phyloP scores from a whole-genome alignment of 768 basidiomycete genomes.

The Thelephora aurantiotincta region DNA sequence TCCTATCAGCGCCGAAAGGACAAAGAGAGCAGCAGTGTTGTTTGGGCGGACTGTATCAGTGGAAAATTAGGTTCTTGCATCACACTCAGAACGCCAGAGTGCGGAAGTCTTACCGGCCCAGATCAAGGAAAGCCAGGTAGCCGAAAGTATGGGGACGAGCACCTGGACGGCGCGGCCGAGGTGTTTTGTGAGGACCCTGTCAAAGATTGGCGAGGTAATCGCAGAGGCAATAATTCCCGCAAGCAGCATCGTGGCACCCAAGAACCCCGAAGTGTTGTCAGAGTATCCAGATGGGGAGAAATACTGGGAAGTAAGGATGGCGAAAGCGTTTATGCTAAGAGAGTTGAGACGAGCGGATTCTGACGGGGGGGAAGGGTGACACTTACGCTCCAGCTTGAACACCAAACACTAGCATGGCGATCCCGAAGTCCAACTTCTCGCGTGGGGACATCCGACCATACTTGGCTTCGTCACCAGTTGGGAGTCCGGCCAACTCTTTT shows the following conservation, averaged over 20 bases:
- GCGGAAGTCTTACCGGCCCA: constrained; percentile 50
- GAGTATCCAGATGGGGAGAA: constrained; percentile 68
- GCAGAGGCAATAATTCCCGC: constrained; percentile 59
- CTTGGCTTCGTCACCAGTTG: too few relatives aligned
- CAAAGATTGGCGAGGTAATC: constrained; percentile 60
- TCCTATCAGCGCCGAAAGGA: constrained; percentile 57
- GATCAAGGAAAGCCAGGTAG: constrained; percentile 58
- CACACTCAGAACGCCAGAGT: not conserved
- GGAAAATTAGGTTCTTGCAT: not conserved
- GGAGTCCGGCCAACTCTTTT: too few relatives aligned
- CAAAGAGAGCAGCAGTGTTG: constrained; percentile 46
- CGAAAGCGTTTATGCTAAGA: constrained; percentile 44
- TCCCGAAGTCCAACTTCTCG: constrained; percentile 59
- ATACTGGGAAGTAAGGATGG: constrained; percentile 52
- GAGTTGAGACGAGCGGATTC: not conserved
- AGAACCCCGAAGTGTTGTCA: constrained; percentile 44
- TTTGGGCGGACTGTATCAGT: constrained; percentile 37
- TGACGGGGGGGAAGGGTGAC: not conserved
- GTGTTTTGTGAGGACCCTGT: constrained; percentile 68
- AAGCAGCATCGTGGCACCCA: constrained; percentile 57
- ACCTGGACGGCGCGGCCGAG: constrained; percentile 46
- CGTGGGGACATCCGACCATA: constrained; percentile 42
- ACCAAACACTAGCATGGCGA: constrained; percentile 48
- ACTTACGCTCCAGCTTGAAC: constrained; percentile 49
- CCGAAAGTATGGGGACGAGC: constrained; percentile 46